These are phyloP conservation scores for Emmonsia crescens DNA, from an alignment of 2,329 filamentous ascomycete genomes.

Conservation along the genomic window DNA sequence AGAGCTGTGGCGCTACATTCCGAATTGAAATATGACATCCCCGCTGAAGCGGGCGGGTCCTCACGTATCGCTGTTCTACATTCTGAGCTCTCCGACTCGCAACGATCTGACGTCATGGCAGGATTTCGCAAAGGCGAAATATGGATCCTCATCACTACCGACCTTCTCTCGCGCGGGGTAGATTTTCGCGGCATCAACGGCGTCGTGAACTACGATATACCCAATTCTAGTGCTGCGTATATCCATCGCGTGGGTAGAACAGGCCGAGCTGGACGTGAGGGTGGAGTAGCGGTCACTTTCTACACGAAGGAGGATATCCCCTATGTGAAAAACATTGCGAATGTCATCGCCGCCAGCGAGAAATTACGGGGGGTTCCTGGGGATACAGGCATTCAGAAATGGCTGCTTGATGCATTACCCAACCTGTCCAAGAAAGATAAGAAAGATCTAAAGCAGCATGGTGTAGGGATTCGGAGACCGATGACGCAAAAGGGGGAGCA, in stretches of 20 bases:
- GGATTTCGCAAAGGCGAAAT: slow-evolving; percentile 84
- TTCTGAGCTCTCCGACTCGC: slow-evolving; percentile 66
- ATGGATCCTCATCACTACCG: slow-evolving; percentile 94
- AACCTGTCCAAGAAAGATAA: slow-evolving; percentile 73
- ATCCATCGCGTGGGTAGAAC: slow-evolving; percentile 90
- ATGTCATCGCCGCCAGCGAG: slow-evolving; percentile 78
- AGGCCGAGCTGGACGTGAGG: slow-evolving; percentile 73
- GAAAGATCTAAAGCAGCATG: slow-evolving; percentile 68
- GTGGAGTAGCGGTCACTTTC: slow-evolving; percentile 82
- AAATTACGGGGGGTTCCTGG: slow-evolving; percentile 47
- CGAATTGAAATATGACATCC: slow-evolving; percentile 91
- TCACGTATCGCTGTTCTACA: slow-evolving; percentile 82
- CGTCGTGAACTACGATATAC: slow-evolving; percentile 95
- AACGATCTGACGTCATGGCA: slow-evolving; percentile 72
- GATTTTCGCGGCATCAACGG: slow-evolving; percentile 94
- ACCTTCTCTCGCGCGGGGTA: slow-evolving; percentile 80
- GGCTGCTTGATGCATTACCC: slow-evolving; percentile 80
- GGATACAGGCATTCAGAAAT: slow-evolving; percentile 58
- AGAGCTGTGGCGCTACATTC: slow-evolving; percentile 77
- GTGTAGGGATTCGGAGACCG: slow-evolving; percentile 60
- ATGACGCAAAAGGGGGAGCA: slow-evolving; percentile 28
- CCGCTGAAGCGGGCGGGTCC: slow-evolving; percentile 72
- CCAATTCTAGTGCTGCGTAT: slow-evolving; percentile 78
- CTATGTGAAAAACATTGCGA: slow-evolving; percentile 81
- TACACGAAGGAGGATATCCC: slow-evolving; percentile 94